Percentiles rank a stretch among this genome's conserved stretches.
These are phyloP conservation scores for Penicillium herquei DNA, from an alignment of 495 filamentous ascomycete species.

Conservation along the genomic window DNA sequence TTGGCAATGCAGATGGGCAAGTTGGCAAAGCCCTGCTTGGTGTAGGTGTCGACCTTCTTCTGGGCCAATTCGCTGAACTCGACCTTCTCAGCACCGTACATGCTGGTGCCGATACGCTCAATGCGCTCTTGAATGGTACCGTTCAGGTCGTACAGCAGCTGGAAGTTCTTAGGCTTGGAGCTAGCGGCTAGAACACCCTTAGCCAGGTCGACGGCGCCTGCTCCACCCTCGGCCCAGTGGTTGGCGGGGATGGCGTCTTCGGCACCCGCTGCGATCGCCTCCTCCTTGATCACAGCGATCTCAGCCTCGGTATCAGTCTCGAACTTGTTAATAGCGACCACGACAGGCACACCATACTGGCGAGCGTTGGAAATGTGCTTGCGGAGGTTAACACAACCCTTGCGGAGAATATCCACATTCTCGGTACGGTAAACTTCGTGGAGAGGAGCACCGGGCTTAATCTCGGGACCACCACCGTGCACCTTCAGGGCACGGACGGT, in stretches of 20 bases:
- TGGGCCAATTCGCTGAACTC: conserved; percentile 93
- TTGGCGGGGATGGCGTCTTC: conserved; percentile 91
- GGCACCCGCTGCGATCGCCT: conserved; percentile 88
- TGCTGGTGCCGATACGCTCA: conserved; percentile 81
- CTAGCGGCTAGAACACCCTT: conserved; percentile 80
- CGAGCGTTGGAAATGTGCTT: conserved; percentile 91
- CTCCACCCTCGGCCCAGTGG: conserved; percentile 96
- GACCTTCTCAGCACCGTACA: conserved; percentile 91
- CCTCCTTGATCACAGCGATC: conserved; percentile 81
- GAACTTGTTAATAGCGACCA: conserved; percentile 97
- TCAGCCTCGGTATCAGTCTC: conserved; percentile 92
- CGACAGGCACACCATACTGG: conserved; percentile 88
- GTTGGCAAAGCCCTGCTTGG: conserved; percentile 84
- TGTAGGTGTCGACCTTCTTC: conserved; percentile 94
- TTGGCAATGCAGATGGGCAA: conserved; percentile 96
- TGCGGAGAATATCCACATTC: conserved; percentile 85
- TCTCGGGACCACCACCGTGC: conserved; percentile 91
- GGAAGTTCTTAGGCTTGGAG: conserved; percentile 84
- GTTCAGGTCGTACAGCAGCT: conserved; percentile 79
- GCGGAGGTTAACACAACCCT: conserved; percentile 87
- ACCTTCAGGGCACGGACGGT: conserved; percentile 96
- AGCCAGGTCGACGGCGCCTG: conserved; percentile 86
- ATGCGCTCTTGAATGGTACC: conserved; percentile 86
- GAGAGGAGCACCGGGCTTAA: conserved; percentile 79
- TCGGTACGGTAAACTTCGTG: conserved; percentile 86